These are phyloP conservation scores for Podochytrium sp. DNA, from an alignment of 192 early-diverging fungal genomes.

Conservation along the genomic window DNA sequence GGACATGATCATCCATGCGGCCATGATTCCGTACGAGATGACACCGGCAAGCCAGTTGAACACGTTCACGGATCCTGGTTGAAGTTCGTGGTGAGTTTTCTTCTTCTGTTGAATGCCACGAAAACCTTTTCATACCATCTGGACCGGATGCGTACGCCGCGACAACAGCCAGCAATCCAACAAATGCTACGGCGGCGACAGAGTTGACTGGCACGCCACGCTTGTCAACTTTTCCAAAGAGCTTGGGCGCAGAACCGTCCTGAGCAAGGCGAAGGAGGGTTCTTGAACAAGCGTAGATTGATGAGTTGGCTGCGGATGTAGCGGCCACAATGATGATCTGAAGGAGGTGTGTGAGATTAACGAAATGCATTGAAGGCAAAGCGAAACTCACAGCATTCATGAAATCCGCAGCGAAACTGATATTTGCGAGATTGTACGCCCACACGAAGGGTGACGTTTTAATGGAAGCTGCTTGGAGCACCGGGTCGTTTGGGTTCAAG, in stretches of 20 bases:
- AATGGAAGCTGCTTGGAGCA: constrained; percentile 65
- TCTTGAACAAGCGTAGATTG: constrained; percentile 73
- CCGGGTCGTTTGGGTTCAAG: constrained; percentile 65
- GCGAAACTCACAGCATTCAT: constrained; percentile 82
- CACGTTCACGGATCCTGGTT: constrained; percentile 44
- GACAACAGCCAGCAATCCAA: neutral
- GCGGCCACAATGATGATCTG: constrained; percentile 73
- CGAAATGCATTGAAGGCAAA: too few relatives aligned
- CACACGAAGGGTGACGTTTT: constrained; percentile 68
- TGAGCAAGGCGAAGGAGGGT: constrained; percentile 64
- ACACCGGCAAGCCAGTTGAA: constrained; percentile 49
- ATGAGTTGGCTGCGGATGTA: constrained; percentile 77
- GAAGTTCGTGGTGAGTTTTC: too few relatives aligned
- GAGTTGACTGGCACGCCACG: constrained; percentile 69
- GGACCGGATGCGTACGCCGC: neutral
- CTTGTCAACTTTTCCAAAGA: constrained; percentile 49
- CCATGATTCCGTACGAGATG: constrained; percentile 24
- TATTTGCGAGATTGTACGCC: constrained; percentile 61
- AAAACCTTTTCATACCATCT: too few relatives aligned
- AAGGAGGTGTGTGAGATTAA: too few relatives aligned
- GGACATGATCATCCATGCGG: constrained; percentile 29
- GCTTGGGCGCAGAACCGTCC: constrained; percentile 65
- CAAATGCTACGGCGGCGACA: constrained; percentile 34
- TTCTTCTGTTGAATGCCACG: too few relatives aligned
- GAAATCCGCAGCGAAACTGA: constrained; percentile 57